Conservation (phyloP, 495 filamentous ascomycete species). For the Talaromyces proteolyticus region DNA sequence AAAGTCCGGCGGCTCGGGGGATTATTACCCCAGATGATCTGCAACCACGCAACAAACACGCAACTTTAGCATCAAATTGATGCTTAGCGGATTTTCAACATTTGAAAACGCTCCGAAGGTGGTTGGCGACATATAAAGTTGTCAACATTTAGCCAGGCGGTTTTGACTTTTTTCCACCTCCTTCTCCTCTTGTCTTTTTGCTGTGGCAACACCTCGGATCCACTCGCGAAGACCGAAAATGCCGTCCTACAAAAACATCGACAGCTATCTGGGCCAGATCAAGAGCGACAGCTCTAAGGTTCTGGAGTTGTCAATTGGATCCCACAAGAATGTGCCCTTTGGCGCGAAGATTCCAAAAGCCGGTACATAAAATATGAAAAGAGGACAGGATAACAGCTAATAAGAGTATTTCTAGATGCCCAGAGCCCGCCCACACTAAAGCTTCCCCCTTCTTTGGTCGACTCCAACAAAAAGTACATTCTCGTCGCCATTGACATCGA, state of each 20-base stretch:
- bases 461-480: conserved; percentile 30
- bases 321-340: conserved; percentile 18
- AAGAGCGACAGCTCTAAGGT: conserved; percentile 26
- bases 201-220: not conserved
- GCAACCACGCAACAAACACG: not conserved
- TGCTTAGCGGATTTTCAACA: too few relatives aligned
- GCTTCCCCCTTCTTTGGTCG: conserved; percentile 15
- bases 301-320: conserved; percentile 21
- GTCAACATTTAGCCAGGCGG: too few relatives aligned
- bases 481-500: conserved; percentile 44
- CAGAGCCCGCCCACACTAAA: conserved; percentile 20
- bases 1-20: not conserved
- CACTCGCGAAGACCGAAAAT: conserved; percentile 13
- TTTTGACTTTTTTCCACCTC: not conserved
- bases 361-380: too few relatives aligned
- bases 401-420: conserved; percentile 17
- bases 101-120: too few relatives aligned
- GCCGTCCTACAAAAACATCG: conserved; percentile 23
- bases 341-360: conserved; percentile 24
- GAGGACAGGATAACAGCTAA: too few relatives aligned
- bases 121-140: too few relatives aligned
- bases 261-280: conserved; percentile 23
- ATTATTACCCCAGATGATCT: not conserved
- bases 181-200: not conserved
- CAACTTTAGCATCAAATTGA: too few relatives aligned